A percentile compares a stretch with the other conserved stretches of the same genome.
These are phyloP conservation scores for Prunus armeniaca DNA, from an alignment of 306 rosid species.

Conservation along the genomic window DNA sequence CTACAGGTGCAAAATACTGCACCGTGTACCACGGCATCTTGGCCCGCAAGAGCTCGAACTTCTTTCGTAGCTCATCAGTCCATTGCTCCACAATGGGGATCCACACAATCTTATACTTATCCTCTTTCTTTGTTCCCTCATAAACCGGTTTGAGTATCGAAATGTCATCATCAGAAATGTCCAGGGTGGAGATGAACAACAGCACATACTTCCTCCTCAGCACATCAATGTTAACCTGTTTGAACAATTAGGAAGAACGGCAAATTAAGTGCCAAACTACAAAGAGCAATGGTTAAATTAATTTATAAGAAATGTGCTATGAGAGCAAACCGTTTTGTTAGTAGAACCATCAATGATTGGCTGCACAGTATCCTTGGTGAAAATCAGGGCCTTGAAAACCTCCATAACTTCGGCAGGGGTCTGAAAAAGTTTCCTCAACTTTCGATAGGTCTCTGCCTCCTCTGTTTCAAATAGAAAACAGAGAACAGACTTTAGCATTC, in stretches of 20 bases:
- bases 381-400: constrained; percentile 30
- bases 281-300: background rate
- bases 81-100: constrained; percentile 49
- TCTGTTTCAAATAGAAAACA: constrained; percentile 8
- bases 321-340: constrained; percentile 29
- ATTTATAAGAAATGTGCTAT: background rate
- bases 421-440: constrained; percentile 20
- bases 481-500: background rate
- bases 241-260: background rate
- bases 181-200: constrained; percentile 51
- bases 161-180: constrained; percentile 37
- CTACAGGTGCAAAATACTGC: constrained; percentile 29
- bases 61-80: constrained; percentile 34
- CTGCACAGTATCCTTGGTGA: constrained; percentile 13
- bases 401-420: constrained; percentile 39
- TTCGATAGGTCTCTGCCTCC: constrained; percentile 25
- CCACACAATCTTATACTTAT: constrained; percentile 39
- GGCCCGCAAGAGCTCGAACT: constrained; percentile 38
- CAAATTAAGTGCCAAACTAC: background rate
- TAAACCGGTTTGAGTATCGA: constrained; percentile 14
- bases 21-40: constrained; percentile 60
- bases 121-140: constrained; percentile 17
- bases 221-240: constrained; percentile 39
- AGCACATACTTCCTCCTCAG: constrained; percentile 52
- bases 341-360: constrained; percentile 55